phyloP scores from a whole-genome alignment of 176 grass and related monocot genomes.

The Carex myosuroides region DNA sequence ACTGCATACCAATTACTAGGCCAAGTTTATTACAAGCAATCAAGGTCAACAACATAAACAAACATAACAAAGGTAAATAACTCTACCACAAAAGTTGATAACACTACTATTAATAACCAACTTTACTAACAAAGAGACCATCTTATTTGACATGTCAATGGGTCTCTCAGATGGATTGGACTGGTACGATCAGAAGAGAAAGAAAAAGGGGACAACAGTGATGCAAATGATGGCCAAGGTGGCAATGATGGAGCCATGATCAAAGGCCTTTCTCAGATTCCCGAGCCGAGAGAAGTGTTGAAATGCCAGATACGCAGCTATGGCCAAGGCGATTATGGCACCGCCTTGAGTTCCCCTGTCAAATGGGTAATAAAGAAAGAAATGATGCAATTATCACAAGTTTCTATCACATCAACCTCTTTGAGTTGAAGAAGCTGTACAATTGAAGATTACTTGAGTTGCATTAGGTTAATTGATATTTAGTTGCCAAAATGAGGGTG shows the following conservation, averaged over 20 bases:
- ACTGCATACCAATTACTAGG: neutral
- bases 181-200: slow-evolving; percentile 47
- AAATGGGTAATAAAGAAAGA: neutral
- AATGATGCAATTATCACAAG: neutral
- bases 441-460: neutral
- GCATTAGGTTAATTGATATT: neutral
- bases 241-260: slow-evolving; percentile 59
- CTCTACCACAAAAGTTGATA: neutral
- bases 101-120: neutral
- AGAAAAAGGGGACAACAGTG: slow-evolving; percentile 27
- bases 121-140: neutral
- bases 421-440: neutral
- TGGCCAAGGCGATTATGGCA: slow-evolving; percentile 54
- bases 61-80: neutral
- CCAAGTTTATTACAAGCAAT: slow-evolving; percentile 1
- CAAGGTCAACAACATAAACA: neutral
- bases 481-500: neutral
- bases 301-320: slow-evolving; percentile 63
- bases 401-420: neutral
- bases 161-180: neutral
- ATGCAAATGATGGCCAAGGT: slow-evolving; percentile 65
- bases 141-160: neutral
- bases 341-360: slow-evolving; percentile 83
- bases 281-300: slow-evolving; percentile 78
- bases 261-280: slow-evolving; percentile 55